phyloP scores from a whole-genome alignment of 1,284 basidiomycete species.

The Leccinum solheimii region DNA sequence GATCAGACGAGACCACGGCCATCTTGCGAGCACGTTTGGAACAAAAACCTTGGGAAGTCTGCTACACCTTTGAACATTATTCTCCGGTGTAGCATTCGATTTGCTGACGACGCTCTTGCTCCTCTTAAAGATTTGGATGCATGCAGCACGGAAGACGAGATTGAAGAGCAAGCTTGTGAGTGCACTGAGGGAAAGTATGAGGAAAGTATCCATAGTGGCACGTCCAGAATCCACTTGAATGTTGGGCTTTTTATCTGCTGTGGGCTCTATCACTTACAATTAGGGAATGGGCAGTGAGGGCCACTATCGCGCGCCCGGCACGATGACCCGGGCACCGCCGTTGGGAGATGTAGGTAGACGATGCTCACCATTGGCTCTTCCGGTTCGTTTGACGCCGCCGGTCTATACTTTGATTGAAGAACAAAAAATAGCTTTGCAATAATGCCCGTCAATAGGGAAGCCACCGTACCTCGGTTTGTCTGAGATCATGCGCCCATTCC shows the following conservation, averaged over 20 bases:
- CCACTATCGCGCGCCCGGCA: neutral
- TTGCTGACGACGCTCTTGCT: neutral
- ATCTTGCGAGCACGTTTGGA: neutral
- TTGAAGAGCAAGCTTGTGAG: neutral
- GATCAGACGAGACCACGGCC: neutral
- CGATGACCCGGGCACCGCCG: neutral
- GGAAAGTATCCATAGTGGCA: neutral
- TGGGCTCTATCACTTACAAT: neutral
- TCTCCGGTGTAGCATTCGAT: neutral
- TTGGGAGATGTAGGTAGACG: neutral
- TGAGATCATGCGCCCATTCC: neutral
- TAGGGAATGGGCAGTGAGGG: neutral
- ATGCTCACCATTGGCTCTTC: neutral
- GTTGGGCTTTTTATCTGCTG: neutral
- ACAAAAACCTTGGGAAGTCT: neutral
- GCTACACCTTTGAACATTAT: neutral
- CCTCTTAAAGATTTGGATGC: neutral
- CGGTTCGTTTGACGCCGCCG: neutral
- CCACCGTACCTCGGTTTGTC: neutral
- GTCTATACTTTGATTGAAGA: neutral
- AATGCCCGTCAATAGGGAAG: neutral
- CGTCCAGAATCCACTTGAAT: neutral
- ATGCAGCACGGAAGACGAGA: neutral
- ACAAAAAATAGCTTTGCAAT: neutral
- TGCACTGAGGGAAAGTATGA: neutral